These are phyloP conservation scores for Diaporthe ilicicola DNA, from an alignment of 2,329 filamentous ascomycete genomes.

Conservation along the genomic window DNA sequence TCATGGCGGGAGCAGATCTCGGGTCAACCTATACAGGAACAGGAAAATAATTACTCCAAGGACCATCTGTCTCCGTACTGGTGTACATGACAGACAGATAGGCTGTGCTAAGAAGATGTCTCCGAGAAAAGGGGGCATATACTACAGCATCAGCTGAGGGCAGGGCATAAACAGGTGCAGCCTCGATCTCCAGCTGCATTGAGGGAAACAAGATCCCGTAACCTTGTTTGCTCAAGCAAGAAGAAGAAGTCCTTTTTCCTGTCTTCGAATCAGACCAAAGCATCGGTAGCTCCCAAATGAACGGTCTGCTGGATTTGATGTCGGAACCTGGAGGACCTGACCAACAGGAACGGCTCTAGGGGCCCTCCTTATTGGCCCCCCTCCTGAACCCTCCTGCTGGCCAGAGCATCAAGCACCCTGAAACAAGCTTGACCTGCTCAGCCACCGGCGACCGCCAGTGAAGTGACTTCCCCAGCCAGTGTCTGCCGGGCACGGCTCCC, in stretches of 20 bases:
- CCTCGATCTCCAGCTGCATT: not conserved
- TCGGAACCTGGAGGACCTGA: not conserved
- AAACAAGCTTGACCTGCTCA: slow-evolving; percentile 32
- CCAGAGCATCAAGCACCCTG: slow-evolving; percentile 1
- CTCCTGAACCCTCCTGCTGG: not conserved
- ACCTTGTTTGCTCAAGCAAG: not conserved
- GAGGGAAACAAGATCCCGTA: not conserved
- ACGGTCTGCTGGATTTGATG: slow-evolving; percentile 11
- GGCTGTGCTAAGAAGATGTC: not conserved
- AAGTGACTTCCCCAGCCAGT: not conserved
- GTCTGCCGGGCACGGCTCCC: not conserved
- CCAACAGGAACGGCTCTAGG: slow-evolving; percentile 17
- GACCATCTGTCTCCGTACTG: no score
- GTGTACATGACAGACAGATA: not conserved
- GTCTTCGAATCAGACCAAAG: not conserved
- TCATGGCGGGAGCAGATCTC: not conserved
- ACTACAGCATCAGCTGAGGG: not conserved
- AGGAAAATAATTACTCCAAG: slow-evolving; percentile 3
- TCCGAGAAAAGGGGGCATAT: slow-evolving; percentile 8
- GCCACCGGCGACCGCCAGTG: slow-evolving; percentile 28
- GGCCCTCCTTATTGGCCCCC: not conserved
- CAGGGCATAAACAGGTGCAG: not conserved
- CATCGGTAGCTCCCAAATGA: not conserved
- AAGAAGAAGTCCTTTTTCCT: not conserved
- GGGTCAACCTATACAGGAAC: not conserved